Evolutionary conservation across 768 basidiomycete species (phyloP).

Genomic region (Lentinus brumalis): DNA sequence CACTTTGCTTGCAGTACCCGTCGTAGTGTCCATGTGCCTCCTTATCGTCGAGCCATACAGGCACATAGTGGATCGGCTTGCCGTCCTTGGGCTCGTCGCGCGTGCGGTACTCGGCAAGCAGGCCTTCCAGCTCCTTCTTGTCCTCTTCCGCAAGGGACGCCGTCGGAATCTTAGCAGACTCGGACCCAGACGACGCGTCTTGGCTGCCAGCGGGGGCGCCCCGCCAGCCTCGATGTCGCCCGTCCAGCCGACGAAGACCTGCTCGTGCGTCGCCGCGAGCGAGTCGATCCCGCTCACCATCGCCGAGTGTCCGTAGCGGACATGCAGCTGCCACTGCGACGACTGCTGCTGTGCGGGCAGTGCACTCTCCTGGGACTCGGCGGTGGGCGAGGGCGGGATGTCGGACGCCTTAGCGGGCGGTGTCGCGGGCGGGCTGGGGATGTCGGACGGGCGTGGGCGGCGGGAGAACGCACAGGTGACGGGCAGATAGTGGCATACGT

Average conservation of each 20-base stretch:
- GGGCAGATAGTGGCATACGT: conserved; percentile 90
- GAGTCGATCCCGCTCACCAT: conserved; percentile 94
- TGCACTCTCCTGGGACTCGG: conserved; percentile 11
- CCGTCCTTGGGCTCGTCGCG: conserved; percentile 55
- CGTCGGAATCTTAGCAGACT: conserved; percentile 42
- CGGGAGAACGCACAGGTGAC: conserved; percentile 65
- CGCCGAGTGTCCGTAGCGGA: conserved; percentile 88
- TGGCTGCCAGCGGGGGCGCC: conserved; percentile 12
- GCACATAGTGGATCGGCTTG: conserved; percentile 72
- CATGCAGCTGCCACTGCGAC: conserved; percentile 70
- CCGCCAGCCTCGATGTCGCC: conserved; percentile 74
- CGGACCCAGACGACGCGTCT: conserved; percentile 23
- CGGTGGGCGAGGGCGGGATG: conserved; percentile 36
- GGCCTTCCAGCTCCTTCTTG: conserved; percentile 62
- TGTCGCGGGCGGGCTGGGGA: conserved; percentile 76
- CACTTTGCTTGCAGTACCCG: conserved; percentile 97
- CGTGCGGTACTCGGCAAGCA: conserved; percentile 64
- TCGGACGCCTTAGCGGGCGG: conserved; percentile 63
- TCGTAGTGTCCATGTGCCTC: conserved; percentile 95
- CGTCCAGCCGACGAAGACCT: conserved; percentile 92
- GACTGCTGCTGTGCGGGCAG: conserved; percentile 20
- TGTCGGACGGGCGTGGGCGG: conserved; percentile 40
- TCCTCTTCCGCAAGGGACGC: conserved; percentile 61
- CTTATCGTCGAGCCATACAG: conserved; percentile 90
- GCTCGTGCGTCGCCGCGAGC: conserved; percentile 81